These are phyloP conservation scores for Dactylellina drechsleri DNA, from an alignment of 2,329 filamentous ascomycete genomes.

Conservation along the genomic window DNA sequence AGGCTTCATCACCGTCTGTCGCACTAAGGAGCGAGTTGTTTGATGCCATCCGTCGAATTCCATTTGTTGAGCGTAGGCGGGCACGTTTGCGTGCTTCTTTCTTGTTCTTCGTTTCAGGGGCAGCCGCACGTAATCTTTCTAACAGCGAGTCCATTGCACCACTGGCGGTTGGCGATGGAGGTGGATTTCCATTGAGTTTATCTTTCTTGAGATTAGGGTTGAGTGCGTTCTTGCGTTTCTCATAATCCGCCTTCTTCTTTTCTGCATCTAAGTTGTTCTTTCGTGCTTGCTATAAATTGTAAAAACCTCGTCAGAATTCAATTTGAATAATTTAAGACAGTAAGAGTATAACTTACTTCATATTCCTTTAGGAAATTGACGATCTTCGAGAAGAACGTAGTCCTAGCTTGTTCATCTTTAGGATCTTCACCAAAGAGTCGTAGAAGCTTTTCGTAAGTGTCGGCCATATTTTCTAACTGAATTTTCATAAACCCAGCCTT, in stretches of 20 bases:
- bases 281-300: constrained; percentile 69
- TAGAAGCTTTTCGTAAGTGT: constrained; percentile 94
- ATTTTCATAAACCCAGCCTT: constrained; percentile 96
- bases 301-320: constrained; percentile 3
- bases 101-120: constrained; percentile 87
- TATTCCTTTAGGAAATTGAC: constrained; percentile 90
- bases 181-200: constrained; percentile 59
- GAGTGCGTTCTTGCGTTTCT: constrained; percentile 68
- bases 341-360: constrained; percentile 70
- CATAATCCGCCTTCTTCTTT: constrained; percentile 83
- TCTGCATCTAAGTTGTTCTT: constrained; percentile 90
- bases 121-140: constrained; percentile 92
- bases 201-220: constrained; percentile 42
- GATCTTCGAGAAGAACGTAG: constrained; percentile 95
- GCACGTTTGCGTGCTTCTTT: constrained; percentile 87
- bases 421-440: constrained; percentile 95
- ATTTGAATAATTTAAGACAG: neutral
- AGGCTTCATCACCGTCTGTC: constrained; percentile 44
- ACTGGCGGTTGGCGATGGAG: constrained; percentile 75
- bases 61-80: constrained; percentile 66
- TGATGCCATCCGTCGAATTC: constrained; percentile 48
- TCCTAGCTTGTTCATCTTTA: constrained; percentile 86
- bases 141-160: constrained; percentile 96
- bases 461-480: constrained; percentile 90
- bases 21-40: constrained; percentile 53